Percentiles rank a stretch among this genome's conserved stretches.
Conservation (phyloP, 345 rosid species). For the Citrus mangshanensis region DNA sequence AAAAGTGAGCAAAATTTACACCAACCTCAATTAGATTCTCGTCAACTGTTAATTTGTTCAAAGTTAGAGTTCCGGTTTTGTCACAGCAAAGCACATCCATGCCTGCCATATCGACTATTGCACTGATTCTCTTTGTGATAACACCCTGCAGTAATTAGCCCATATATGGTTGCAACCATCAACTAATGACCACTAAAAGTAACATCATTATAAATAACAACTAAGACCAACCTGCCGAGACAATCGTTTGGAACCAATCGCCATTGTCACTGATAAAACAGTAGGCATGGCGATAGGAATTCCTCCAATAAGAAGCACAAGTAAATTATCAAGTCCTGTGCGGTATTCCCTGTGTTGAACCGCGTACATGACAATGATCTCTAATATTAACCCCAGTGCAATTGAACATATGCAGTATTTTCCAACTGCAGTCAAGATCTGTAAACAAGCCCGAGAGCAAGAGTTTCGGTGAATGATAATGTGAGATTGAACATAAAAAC, state of each 20-base stretch:
- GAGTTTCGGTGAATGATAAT: neutral
- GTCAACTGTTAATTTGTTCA: slow-evolving; percentile 60
- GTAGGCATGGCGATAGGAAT: slow-evolving; percentile 80
- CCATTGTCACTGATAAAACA: slow-evolving; percentile 66
- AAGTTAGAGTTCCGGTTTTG: slow-evolving; percentile 62
- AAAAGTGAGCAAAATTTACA: neutral
- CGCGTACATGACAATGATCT: slow-evolving; percentile 83
- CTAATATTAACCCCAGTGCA: slow-evolving; percentile 65
- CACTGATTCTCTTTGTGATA: slow-evolving; percentile 69
- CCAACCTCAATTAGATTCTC: slow-evolving; percentile 60
- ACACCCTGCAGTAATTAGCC: slow-evolving; percentile 43
- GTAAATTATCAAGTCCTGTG: slow-evolving; percentile 79
- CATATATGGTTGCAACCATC: neutral
- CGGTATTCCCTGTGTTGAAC: slow-evolving; percentile 72
- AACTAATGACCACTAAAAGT: neutral
- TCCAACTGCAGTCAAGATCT: slow-evolving; percentile 82
- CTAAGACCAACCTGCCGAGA: slow-evolving; percentile 47
- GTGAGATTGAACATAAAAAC: neutral
- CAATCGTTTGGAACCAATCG: slow-evolving; percentile 60
- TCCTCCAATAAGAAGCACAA: slow-evolving; percentile 69
- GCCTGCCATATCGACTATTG: slow-evolving; percentile 74
- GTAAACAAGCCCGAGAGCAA: slow-evolving; percentile 4
- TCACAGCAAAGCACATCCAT: slow-evolving; percentile 78
- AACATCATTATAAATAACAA: neutral
- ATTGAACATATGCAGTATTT: slow-evolving; percentile 88